phyloP scores from a whole-genome alignment of 352 stramenopile species.

The Phytopythium boreale region DNA sequence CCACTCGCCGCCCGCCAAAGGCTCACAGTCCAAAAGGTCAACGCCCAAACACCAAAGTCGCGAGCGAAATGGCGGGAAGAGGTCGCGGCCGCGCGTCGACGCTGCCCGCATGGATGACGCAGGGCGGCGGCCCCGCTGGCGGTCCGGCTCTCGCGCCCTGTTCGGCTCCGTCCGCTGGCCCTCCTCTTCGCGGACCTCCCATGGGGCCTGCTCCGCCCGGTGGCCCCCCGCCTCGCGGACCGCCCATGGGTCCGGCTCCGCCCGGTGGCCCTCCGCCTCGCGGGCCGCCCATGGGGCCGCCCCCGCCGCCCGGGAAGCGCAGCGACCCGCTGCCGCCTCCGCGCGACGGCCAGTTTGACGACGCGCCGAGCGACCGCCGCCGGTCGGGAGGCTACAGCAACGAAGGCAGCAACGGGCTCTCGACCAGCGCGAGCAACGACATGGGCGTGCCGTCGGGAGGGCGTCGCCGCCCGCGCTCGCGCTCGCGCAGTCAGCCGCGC shows the following conservation, averaged over 20 bases:
- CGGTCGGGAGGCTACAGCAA: not conserved
- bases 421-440: conserved; percentile 12
- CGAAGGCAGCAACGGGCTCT: conserved; percentile 2
- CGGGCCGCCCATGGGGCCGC: not conserved
- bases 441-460: conserved; percentile 14
- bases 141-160: conserved; percentile 1
- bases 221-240: conserved; percentile 4
- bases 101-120: conserved; percentile 87
- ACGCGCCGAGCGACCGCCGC: conserved; percentile 32
- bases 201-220: conserved; percentile 2
- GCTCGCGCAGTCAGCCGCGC: conserved; percentile 17
- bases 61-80: conserved; percentile 52
- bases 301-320: not conserved
- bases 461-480: conserved; percentile 1
- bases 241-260: not conserved
- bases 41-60: conserved; percentile 2
- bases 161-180: conserved; percentile 6
- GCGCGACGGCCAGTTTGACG: conserved; percentile 64
- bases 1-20: not conserved
- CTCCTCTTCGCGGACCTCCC: not conserved
- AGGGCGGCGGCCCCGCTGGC: conserved; percentile 23
- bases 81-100: conserved; percentile 69
- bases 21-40: not conserved
- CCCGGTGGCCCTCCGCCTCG: conserved; percentile 4
- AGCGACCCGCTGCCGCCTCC: conserved; percentile 20